phyloP scores from a whole-genome alignment of 2,329 filamentous ascomycete species.

The Epichloe aotearoae region DNA sequence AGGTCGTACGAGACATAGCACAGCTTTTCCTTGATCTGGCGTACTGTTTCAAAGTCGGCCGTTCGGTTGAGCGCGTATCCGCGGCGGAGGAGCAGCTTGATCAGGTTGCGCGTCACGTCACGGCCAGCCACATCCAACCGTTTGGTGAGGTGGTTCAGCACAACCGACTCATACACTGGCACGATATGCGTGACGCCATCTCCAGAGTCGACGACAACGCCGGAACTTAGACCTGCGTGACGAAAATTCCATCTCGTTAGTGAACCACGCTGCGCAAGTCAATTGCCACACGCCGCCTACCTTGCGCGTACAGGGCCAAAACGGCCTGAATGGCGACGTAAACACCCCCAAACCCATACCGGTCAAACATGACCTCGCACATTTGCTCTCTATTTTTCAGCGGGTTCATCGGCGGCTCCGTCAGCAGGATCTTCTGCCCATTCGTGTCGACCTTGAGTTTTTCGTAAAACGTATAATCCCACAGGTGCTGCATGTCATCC shows the following conservation, averaged over 20 bases:
- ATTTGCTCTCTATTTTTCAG: conserved; percentile 94
- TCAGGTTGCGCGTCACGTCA: conserved; percentile 96
- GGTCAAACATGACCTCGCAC: conserved; percentile 98
- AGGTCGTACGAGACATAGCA: conserved; percentile 99
- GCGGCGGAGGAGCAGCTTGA: conserved; percentile 81
- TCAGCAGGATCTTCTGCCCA: conserved; percentile 92
- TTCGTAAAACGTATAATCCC: conserved; percentile 97
- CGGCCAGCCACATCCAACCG: conserved; percentile 90
- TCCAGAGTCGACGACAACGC: conserved; percentile 97
- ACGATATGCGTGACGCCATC: conserved; percentile 98
- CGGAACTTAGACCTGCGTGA: conserved; percentile 60
- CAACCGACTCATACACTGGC: conserved; percentile 94
- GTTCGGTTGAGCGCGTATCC: conserved; percentile 97
- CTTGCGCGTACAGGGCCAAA: conserved; percentile 89
- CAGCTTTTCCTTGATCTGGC: conserved; percentile 99
- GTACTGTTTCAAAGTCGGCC: conserved; percentile 96
- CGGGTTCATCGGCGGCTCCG: conserved; percentile 96
- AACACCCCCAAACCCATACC: conserved; percentile 89
- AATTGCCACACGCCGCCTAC: conserved; percentile 29
- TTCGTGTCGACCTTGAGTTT: conserved; percentile 88
- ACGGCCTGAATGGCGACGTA: conserved; percentile 98
- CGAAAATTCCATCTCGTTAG: not conserved
- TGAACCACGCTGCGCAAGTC: not conserved
- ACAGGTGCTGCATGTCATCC: conserved; percentile 99
- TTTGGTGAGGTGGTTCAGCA: conserved; percentile 90